A percentile compares a stretch with the other conserved stretches of the same genome.
Evolutionary conservation across 176 grass and related monocot genomes (phyloP).

Genomic region (Pontederia paniculata): DNA sequence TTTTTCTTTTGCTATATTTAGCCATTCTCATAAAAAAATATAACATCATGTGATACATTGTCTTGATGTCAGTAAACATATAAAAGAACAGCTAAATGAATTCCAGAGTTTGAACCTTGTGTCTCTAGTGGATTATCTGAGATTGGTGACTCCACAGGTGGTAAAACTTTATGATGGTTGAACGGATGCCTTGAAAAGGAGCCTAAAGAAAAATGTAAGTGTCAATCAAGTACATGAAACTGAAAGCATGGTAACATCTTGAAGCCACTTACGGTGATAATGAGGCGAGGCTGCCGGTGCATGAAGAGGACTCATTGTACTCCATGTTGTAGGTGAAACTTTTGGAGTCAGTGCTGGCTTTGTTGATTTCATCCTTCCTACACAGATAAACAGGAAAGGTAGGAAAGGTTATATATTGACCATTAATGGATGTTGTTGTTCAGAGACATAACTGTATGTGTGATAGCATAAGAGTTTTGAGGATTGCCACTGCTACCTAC

Average conservation of each 20-base stretch:
- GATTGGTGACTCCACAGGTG: constrained; percentile 25
- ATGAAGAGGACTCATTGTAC: constrained; percentile 19
- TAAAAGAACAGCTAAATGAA: background rate
- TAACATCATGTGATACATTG: background rate
- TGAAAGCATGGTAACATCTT: background rate
- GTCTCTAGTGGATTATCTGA: constrained; percentile 26
- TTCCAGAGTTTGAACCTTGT: constrained; percentile 35
- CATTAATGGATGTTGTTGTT: background rate
- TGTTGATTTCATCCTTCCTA: constrained; percentile 12
- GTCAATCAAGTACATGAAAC: background rate
- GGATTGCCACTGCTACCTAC: too few species aligned
- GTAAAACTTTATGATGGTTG: constrained; percentile 38
- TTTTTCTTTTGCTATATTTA: too few species aligned
- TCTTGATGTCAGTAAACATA: background rate
- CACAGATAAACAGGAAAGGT: background rate
- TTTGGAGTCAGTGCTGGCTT: background rate
- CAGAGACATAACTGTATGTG: too few species aligned
- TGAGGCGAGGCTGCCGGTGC: constrained; percentile 31
- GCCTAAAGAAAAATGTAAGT: constrained; percentile 17
- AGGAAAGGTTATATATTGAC: background rate
- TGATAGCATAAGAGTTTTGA: too few species aligned
- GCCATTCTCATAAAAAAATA: too few species aligned
- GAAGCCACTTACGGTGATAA: constrained; percentile 30
- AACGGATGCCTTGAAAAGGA: constrained; percentile 18
- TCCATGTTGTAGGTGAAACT: constrained; percentile 2